A percentile compares a stretch with the other conserved stretches of the same genome.
These are phyloP conservation scores for Pestalotiopsis sp. DNA, from an alignment of 2,329 filamentous ascomycete species.

Conservation along the genomic window DNA sequence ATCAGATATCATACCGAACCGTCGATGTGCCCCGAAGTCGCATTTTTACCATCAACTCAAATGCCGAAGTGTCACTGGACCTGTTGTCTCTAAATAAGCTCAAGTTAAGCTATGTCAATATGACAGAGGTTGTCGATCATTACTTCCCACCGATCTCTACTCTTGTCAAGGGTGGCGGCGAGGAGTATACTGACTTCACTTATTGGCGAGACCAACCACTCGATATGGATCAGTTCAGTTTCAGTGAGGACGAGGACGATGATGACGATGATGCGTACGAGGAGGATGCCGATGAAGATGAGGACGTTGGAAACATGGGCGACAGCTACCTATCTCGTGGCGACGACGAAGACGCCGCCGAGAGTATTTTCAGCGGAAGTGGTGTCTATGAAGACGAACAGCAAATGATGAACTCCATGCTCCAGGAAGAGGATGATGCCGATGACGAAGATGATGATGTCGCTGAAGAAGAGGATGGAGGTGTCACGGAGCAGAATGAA, in stretches of 20 bases:
- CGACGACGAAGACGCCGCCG: conserved; percentile 40
- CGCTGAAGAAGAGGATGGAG: conserved; percentile 28
- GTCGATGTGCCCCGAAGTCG: conserved; percentile 93
- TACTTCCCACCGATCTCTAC: conserved; percentile 94
- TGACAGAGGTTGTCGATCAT: conserved; percentile 96
- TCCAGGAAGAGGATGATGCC: conserved; percentile 39
- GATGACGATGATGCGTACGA: conserved; percentile 35
- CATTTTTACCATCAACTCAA: conserved; percentile 98
- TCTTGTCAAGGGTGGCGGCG: conserved; percentile 84
- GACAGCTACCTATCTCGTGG: conserved; percentile 47
- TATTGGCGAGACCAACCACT: conserved; percentile 90
- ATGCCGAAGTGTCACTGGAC: conserved; percentile 92
- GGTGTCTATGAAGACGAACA: conserved; percentile 48
- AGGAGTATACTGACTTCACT: conserved; percentile 95
- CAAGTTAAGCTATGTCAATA: conserved; percentile 95
- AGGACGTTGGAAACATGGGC: conserved; percentile 45
- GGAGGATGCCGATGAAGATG: conserved; percentile 40
- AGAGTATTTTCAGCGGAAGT: conserved; percentile 46
- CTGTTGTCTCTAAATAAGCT: conserved; percentile 90
- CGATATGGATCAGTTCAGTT: conserved; percentile 86
- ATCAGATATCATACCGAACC: conserved; percentile 92
- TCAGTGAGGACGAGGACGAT: conserved; percentile 61
- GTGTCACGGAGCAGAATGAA: conserved; percentile 28
- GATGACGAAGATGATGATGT: conserved; percentile 35
- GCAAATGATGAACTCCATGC: conserved; percentile 41